These are phyloP conservation scores for Auriculariales sp. DNA, from an alignment of 768 basidiomycete genomes.

Conservation along the genomic window DNA sequence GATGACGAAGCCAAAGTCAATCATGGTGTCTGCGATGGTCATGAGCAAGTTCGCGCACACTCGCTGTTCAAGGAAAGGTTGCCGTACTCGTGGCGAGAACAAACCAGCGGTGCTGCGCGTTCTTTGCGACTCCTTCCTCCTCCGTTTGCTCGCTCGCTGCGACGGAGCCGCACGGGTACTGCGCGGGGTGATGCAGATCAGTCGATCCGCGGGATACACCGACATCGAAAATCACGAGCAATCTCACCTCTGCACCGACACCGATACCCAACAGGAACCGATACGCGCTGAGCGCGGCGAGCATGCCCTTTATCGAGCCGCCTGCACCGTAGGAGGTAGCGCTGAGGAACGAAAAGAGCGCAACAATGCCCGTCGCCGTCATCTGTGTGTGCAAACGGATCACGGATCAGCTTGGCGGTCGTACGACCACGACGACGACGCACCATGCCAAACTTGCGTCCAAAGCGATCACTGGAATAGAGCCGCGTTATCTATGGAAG, in stretches of 20 bases:
- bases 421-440: slow-evolving; percentile 8
- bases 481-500: slow-evolving; percentile 17
- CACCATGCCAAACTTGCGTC: slow-evolving; percentile 80
- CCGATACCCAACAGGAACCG: slow-evolving; percentile 87
- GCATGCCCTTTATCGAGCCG: slow-evolving; percentile 49
- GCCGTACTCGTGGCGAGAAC: slow-evolving; percentile 73
- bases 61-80: slow-evolving; percentile 1
- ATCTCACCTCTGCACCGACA: slow-evolving; percentile 70
- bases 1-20: slow-evolving; percentile 71
- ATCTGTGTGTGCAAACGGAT: slow-evolving; percentile 29
- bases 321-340: slow-evolving; percentile 73
- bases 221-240: too few species aligned
- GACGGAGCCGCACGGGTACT: slow-evolving; percentile 85
- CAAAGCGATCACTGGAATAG: slow-evolving; percentile 74
- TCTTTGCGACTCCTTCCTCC: slow-evolving; percentile 60
- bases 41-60: neutral
- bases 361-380: slow-evolving; percentile 70
- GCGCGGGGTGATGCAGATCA: too few species aligned
- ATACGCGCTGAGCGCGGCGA: slow-evolving; percentile 67
- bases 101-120: slow-evolving; percentile 76
- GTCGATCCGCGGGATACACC: neutral
- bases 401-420: slow-evolving; percentile 1
- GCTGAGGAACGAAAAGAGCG: slow-evolving; percentile 68
- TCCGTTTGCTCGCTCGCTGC: slow-evolving; percentile 86
- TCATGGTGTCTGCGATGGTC: slow-evolving; percentile 51